phyloP scores from a whole-genome alignment of 2,329 filamentous ascomycete species.

The Bipolaris cookei region DNA sequence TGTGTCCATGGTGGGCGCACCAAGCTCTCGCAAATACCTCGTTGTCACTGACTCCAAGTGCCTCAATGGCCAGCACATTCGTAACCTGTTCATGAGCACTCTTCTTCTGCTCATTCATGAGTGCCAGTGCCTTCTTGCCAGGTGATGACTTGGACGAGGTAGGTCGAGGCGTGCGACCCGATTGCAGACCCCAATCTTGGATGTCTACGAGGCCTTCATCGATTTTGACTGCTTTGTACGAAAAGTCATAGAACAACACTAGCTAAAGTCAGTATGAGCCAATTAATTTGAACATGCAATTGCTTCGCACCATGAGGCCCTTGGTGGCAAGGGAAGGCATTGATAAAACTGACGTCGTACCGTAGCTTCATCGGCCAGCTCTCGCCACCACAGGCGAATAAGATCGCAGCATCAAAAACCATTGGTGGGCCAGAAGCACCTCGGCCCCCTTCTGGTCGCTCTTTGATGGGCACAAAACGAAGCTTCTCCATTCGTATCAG shows the following conservation, averaged over 20 bases:
- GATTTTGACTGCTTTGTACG: constrained; percentile 63
- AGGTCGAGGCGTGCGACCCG: constrained; percentile 38
- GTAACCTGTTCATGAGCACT: constrained; percentile 55
- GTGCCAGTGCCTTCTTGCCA: constrained; percentile 38
- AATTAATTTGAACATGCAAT: accelerated
- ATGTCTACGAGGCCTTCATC: constrained; percentile 69
- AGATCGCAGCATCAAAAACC: constrained; percentile 49
- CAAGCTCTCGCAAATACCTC: constrained; percentile 78
- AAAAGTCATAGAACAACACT: constrained; percentile 75
- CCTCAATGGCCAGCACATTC: constrained; percentile 73
- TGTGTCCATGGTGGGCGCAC: constrained; percentile 77
- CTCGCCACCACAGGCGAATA: constrained; percentile 50
- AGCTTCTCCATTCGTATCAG: constrained; percentile 73
- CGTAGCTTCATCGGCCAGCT: constrained; percentile 49
- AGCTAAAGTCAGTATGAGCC: constrained; percentile 15
- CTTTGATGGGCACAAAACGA: constrained; percentile 59
- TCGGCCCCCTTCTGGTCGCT: constrained; percentile 39
- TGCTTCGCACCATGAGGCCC: constrained; percentile 48
- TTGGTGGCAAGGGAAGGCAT: constrained; percentile 51
- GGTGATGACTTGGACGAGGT: constrained; percentile 43
- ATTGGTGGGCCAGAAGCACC: constrained; percentile 42
- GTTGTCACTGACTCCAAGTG: constrained; percentile 75
- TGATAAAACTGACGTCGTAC: constrained; percentile 52
- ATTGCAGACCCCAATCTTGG: constrained; percentile 65
- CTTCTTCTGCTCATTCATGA: constrained; percentile 30